Evolutionary conservation across 129 eudicot genomes (phyloP), one percentile per base, ranked within the genome.

Genomic region (Escallonia herrerae): DNA sequence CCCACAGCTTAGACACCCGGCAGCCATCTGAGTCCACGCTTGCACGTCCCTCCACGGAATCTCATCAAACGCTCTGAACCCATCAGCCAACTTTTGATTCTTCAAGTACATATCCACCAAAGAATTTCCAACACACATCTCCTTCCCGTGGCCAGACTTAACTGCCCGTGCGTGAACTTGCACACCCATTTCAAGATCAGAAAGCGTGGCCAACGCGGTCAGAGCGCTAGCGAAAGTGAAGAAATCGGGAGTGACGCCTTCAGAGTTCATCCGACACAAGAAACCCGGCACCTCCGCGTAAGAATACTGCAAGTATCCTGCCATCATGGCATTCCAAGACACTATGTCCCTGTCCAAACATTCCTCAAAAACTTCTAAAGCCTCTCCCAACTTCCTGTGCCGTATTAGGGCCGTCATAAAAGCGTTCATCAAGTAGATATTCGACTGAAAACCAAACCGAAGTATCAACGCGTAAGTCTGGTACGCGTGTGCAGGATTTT

Each of bases 21-120:
- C 55, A 4, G 82, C 82, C 79, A 82, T 72, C 47, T 80, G 84
- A 49, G 79, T 82, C 87, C 87, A 82, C 40, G 87, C 61, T 3
- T 68, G 71, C 63, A 79, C 83, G 40, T 79, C 83, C 33, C 56
- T 73, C 3, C 8, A 13, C 9, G 75, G 72, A 48, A 79, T 79
- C 60, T 79, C 79, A 22, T 64, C 75, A 60, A 73, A 79, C 8
- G 79, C 83, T 57, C 53, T 52, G 38, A 68, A 64, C 15, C 79
- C 83, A 40, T 58, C 64, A 2, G 12, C 53, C 50, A 79, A 62
- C 4, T 58, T 64, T 38, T 52, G 76, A 60, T 43, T 73, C 64
- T 79, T 79, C 64, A 79, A 60, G 72, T 79, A 79, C 83, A 73
- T 79, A 54, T 79, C 83, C 12, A 73, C 79, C 72, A 79, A 69